phyloP scores from a whole-genome alignment of 768 basidiomycete species.

The Flagelloscypha sp. region DNA sequence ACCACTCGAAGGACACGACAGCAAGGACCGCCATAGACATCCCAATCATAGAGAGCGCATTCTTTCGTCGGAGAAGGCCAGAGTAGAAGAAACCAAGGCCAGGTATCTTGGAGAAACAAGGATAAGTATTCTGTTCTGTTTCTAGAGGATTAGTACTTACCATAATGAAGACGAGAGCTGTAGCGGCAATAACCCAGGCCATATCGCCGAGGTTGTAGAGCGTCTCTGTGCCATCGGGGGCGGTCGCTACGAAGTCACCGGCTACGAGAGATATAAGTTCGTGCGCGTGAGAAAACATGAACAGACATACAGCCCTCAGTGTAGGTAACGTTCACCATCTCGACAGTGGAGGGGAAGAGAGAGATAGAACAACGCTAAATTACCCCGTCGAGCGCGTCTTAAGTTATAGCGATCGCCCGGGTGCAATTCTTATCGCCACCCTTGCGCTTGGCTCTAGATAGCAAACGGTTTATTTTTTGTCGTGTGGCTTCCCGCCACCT shows the following conservation, averaged over 20 bases:
- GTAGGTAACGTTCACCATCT: conserved; percentile 13
- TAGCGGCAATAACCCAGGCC: conserved; percentile 62
- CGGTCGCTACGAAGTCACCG: conserved; percentile 25
- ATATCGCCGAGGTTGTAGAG: conserved; percentile 43
- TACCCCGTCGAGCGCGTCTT: too few species aligned
- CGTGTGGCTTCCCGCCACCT: too few species aligned
- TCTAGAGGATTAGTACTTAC: too few species aligned
- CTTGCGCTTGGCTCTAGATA: too few species aligned
- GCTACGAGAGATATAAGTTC: conserved; percentile 23
- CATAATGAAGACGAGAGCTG: conserved; percentile 81
- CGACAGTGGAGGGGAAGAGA: too few species aligned
- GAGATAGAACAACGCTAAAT: too few species aligned
- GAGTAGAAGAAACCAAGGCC: conserved; percentile 88
- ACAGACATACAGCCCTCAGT: conserved; percentile 7
- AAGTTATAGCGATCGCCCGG: too few species aligned
- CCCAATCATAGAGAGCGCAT: conserved; percentile 87
- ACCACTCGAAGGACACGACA: conserved; percentile 89
- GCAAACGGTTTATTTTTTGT: too few species aligned
- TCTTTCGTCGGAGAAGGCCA: conserved; percentile 86
- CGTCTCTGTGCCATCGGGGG: conserved; percentile 11
- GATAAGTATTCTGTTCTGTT: too few species aligned
- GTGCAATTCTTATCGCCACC: too few species aligned
- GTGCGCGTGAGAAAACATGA: conserved; percentile 2
- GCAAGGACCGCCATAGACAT: conserved; percentile 70
- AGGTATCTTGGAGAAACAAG: too few species aligned